Conservation (phyloP, 2,329 filamentous ascomycete genomes). For the Alternaria ethzedia region DNA sequence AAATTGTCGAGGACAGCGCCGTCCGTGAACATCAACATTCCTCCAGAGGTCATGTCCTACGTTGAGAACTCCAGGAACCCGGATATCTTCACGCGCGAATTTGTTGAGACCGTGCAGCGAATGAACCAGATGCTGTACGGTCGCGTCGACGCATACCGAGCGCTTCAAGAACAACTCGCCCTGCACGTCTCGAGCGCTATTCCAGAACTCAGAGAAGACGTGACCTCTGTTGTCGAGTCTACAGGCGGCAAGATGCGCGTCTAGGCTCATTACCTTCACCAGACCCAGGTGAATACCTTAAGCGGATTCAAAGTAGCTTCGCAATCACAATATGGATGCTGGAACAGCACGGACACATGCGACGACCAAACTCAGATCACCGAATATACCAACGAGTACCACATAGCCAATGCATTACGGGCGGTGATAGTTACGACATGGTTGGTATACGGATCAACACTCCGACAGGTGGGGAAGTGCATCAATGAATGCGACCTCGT, state of each 20-base stretch:
- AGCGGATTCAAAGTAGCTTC: not conserved
- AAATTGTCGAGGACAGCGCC: conserved; percentile 58
- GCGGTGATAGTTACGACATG: not conserved
- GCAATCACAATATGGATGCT: not conserved
- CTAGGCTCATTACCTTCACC: not conserved
- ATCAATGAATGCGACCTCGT: not conserved
- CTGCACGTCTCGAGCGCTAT: conserved; percentile 64
- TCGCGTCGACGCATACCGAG: conserved; percentile 64
- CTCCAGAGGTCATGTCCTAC: conserved; percentile 67
- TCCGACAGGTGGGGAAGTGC: not conserved
- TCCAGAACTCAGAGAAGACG: conserved; percentile 62
- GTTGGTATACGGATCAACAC: not conserved
- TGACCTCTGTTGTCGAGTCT: conserved; percentile 57
- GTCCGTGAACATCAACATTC: conserved; percentile 60
- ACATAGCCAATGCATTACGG: not conserved
- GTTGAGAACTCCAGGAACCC: conserved; percentile 69
- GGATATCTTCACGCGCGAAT: conserved; percentile 71
- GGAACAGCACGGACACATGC: not conserved
- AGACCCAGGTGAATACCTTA: not conserved
- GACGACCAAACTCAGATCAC: not conserved
- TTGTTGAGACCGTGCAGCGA: conserved; percentile 68
- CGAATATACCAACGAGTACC: not conserved
- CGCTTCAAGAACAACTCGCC: conserved; percentile 65
- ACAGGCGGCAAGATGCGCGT: conserved; percentile 48
- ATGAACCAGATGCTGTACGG: conserved; percentile 69